Base-by-base conservation (phyloP, 2,329 filamentous ascomycete genomes). In the Orbilia blumenaviensis region DNA sequence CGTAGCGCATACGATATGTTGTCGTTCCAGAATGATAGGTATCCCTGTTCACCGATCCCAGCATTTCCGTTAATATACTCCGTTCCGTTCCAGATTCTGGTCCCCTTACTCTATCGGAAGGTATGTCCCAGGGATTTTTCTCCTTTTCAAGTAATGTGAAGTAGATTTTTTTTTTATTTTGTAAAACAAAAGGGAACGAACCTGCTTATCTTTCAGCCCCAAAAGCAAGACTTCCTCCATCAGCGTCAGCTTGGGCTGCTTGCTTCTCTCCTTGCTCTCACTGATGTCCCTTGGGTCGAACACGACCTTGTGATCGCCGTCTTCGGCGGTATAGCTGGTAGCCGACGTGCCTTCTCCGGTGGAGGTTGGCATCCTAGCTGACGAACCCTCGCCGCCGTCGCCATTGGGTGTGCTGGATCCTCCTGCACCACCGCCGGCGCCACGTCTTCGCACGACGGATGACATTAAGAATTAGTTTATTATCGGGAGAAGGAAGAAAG, bases 1-100 rank as follows among this genome's bases (percentile, higher is more conserved):
- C 95, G 90, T 78, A 99, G 88, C 79, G 95, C 95, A 83, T 99
- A 99, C 76, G 94, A 97, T 82, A 99, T 99, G 85, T 99, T 99
- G 85, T 99, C 95, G 85, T 99, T 99, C 95, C 95, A 99, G 85
- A 99, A 99, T 29, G 94, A 98, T 78, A 99, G 89, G 83, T 99
- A 98, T 79, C 95, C 95, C 93, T 97, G 82, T 58, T 67, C 71
- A 29, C 16, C 44, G 2, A 56, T 48, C 67, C 23, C 29, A 58
- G 46, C 41, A 66, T 48, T n/a, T 36, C 18, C 44, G 41, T 18
- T 58, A 23, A 36, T 27, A 32, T 32, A 5, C 23, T 44, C 2
- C 4, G 9, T 23, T 36, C 32, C n/a, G 16, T 27, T 48, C 38
- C 38, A 41, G 34, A 44, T 44, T 14, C 18, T 23, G 4, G 7